Evolutionary conservation across 768 basidiomycete genomes (phyloP).

Genomic region (Coprinopsis cinerea): DNA sequence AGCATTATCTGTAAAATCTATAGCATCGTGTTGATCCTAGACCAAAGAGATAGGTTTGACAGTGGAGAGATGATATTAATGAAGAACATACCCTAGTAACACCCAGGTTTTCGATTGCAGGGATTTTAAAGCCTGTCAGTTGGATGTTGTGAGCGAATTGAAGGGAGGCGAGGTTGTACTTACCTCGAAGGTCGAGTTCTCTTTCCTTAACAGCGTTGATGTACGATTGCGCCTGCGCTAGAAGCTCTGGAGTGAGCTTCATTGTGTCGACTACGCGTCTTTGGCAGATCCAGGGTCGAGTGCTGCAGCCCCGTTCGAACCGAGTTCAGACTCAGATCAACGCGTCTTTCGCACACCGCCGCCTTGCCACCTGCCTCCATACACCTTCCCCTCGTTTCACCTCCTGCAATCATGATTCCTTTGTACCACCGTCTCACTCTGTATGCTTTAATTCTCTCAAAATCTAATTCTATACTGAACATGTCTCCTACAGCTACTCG

Average conservation of each 20-base stretch:
- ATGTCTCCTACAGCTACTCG: conserved; percentile 42
- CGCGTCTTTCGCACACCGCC: conserved; percentile 19
- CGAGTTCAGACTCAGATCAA: conserved; percentile 39
- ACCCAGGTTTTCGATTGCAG: conserved; percentile 94
- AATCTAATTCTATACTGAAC: conserved; percentile 12
- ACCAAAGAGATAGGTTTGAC: conserved; percentile 6
- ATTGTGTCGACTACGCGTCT: conserved; percentile 33
- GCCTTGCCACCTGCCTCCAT: conserved; percentile 16
- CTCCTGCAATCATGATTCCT: conserved; percentile 48
- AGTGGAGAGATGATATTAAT: not conserved
- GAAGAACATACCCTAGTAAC: conserved; percentile 65
- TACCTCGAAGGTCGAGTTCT: conserved; percentile 88
- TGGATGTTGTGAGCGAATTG: conserved; percentile 20
- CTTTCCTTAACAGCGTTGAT: conserved; percentile 85
- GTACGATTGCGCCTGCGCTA: conserved; percentile 72
- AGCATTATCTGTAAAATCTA: conserved; percentile 91
- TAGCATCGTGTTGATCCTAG: conserved; percentile 90
- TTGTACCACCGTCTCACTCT: conserved; percentile 65
- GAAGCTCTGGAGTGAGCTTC: conserved; percentile 93
- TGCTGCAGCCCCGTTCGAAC: not conserved
- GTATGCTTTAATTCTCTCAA: conserved; percentile 31
- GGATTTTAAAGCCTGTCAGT: conserved; percentile 81
- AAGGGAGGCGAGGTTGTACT: conserved; percentile 14
- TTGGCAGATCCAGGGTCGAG: conserved; percentile 3
- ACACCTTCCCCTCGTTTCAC: conserved; percentile 20